A percentile compares a stretch with the other conserved stretches of the same genome.
phyloP scores from a whole-genome alignment of 2,329 filamentous ascomycete genomes.

The Pseudogymnoascus sp. region DNA sequence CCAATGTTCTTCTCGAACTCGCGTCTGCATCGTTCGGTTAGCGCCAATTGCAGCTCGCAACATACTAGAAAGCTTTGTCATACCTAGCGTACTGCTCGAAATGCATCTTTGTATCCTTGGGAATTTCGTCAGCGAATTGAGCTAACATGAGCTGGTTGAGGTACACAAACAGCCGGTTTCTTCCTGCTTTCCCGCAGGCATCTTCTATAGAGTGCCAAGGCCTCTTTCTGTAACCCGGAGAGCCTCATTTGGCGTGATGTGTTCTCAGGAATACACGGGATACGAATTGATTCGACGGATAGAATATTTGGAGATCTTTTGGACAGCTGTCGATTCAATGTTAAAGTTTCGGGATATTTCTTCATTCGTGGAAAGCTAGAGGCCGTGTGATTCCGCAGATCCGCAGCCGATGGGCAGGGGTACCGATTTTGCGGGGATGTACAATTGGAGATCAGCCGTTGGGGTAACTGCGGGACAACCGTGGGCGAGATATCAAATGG shows the following conservation, averaged over 20 bases:
- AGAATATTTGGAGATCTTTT: neutral
- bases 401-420: slow-evolving; percentile 1
- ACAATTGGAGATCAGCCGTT: neutral
- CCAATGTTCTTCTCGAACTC: slow-evolving; percentile 64
- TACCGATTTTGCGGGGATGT: neutral
- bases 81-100: slow-evolving; percentile 59
- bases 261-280: neutral
- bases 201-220: slow-evolving; percentile 74
- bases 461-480: neutral
- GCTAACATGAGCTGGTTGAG: neutral
- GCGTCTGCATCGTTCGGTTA: slow-evolving; percentile 36
- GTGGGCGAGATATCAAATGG: neutral
- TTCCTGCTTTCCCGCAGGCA: slow-evolving; percentile 74
- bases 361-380: slow-evolving; percentile 6
- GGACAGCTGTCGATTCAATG: neutral
- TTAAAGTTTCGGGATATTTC: slow-evolving; percentile 2
- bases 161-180: slow-evolving; percentile 60
- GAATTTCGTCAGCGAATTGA: slow-evolving; percentile 8
- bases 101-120: slow-evolving; percentile 47
- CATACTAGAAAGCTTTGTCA: slow-evolving; percentile 19
- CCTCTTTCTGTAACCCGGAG: slow-evolving; percentile 85
- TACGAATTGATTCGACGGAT: slow-evolving; percentile 1
- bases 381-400: slow-evolving; percentile 1
- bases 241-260: slow-evolving; percentile 39
- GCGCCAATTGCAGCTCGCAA: neutral